Evolutionary conservation across 1,284 basidiomycete species (phyloP).

Genomic region (Testicularia cyperi): DNA sequence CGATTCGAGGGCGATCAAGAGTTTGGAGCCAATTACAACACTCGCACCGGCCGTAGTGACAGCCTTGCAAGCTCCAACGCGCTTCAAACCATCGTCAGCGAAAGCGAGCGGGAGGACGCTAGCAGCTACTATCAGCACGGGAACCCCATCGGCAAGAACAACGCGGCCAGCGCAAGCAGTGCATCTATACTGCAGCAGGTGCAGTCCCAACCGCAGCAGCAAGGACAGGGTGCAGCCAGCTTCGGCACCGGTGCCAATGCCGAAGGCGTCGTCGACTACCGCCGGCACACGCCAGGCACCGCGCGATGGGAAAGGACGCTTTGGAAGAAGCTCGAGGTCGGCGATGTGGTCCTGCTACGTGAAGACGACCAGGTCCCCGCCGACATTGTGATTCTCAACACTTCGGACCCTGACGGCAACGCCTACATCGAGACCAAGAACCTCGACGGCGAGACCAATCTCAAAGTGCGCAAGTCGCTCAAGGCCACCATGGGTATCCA

Average conservation of each 20-base stretch:
- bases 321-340: slow-evolving; percentile 98
- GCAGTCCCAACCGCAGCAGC: slow-evolving; percentile 10
- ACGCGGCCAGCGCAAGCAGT: slow-evolving; percentile 18
- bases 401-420: slow-evolving; percentile 61
- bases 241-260: slow-evolving; percentile 3
- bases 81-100: slow-evolving; percentile 47
- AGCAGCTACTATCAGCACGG: too few relatives aligned
- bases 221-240: slow-evolving; percentile 6
- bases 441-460: slow-evolving; percentile 93
- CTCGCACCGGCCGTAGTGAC: slow-evolving; percentile 32
- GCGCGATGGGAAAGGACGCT: slow-evolving; percentile 90
- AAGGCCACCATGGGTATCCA: slow-evolving; percentile 74
- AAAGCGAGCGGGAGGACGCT: slow-evolving; percentile 37
- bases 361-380: slow-evolving; percentile 96
- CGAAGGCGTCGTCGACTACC: slow-evolving; percentile 69
- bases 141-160: slow-evolving; percentile 7
- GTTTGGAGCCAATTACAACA: slow-evolving; percentile 7
- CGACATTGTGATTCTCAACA: slow-evolving; percentile 84
- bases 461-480: slow-evolving; percentile 80
- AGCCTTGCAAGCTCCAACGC: slow-evolving; percentile 33
- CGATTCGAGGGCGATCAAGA: slow-evolving; percentile 22
- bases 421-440: slow-evolving; percentile 72
- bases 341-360: slow-evolving; percentile 85
- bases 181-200: slow-evolving; percentile 20
- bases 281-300: slow-evolving; percentile 69